Evolutionary conservation across 208 protist species (phyloP), one percentile per base, ranked within the genome.

Genomic region (Leishmania turanica): DNA sequence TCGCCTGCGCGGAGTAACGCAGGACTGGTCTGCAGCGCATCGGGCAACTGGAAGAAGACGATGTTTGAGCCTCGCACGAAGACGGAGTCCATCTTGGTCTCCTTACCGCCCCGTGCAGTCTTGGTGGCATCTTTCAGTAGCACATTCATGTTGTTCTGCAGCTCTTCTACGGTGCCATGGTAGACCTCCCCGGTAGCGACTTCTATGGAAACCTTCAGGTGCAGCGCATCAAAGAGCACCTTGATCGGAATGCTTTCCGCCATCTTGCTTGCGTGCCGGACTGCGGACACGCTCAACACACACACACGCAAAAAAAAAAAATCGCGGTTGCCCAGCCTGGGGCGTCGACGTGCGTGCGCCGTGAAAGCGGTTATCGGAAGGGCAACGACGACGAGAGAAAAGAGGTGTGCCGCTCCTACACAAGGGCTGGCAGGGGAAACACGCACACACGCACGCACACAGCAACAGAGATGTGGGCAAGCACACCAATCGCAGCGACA

Each of bases 91-190:
- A 98, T 83, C 21, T 91, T 82, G 1, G 87, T 86, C 64, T 83
- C 81, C 21, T 90, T 84, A 7, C 96, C 97, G 27, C 90, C 84
- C 64, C 90, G 92, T 56, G 71, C 90, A 17, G 89, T 96, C 79
- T 96, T 93, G 31, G 86, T 95, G 27, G 96, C 95, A 34, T 93
- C 77, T 68, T 80, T 91, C 11, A 99, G 88, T 53, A 98, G 78
- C 11, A 97, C 86, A 83, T 98, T 98, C 95, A 99, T 98, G 76
- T 92, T 98, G 56, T 98, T 92, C 91, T 98, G 91, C 47, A 96
- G 79, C 56, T 98, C 93, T 34, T 84, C 87, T 15, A 99, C 77
- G 1, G 88, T 95, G 64, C 98, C 98, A 21, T 91, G 89, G 83
- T 97, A 98, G 1, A 98, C 77, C 82, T 99, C 97, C 40, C 97